Evolutionary conservation across 805 yeast genomes (phyloP).

Genomic region (Ogataea trehaloabstinens): DNA sequence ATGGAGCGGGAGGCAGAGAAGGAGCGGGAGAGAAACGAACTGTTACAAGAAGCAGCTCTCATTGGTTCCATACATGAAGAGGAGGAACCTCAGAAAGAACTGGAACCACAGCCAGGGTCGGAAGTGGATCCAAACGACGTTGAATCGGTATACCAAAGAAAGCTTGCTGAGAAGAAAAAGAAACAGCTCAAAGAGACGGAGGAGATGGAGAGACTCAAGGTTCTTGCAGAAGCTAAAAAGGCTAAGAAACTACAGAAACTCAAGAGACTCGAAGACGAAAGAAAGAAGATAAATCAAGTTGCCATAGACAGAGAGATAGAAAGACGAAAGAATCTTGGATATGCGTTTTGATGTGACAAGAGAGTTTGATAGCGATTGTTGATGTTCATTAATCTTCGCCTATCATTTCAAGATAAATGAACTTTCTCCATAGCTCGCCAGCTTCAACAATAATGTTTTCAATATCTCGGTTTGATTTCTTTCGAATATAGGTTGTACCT

Average conservation of each 20-base stretch:
- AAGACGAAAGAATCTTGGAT: slow-evolving; percentile 24
- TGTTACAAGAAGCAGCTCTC: slow-evolving; percentile 10
- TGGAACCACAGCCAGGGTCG: slow-evolving; percentile 20
- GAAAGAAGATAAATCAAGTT: slow-evolving; percentile 17
- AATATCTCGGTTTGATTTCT: slow-evolving; percentile 47
- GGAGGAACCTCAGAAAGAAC: slow-evolving; percentile 9
- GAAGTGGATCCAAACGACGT: slow-evolving; percentile 23
- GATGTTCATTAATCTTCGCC: slow-evolving; percentile 33
- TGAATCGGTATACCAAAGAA: slow-evolving; percentile 22
- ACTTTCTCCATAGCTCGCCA: slow-evolving; percentile 85
- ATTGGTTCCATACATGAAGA: slow-evolving; percentile 5
- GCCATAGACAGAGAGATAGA: slow-evolving; percentile 31
- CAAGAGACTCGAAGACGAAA: slow-evolving; percentile 20
- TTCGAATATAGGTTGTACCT: slow-evolving; percentile 12
- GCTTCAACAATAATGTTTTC: slow-evolving; percentile 74
- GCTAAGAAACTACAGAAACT: slow-evolving; percentile 20
- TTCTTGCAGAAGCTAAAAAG: slow-evolving; percentile 25
- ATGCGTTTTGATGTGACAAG: not conserved
- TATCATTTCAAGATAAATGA: slow-evolving; percentile 63
- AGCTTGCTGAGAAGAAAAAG: slow-evolving; percentile 14
- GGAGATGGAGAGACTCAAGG: slow-evolving; percentile 33
- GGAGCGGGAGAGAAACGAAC: slow-evolving; percentile 16
- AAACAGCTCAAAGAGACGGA: slow-evolving; percentile 18
- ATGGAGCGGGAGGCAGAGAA: slow-evolving; percentile 18
- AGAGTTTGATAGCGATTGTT: not conserved